Conservation (phyloP, 2,329 filamentous ascomycete species). For the Aspergillus sp. region DNA sequence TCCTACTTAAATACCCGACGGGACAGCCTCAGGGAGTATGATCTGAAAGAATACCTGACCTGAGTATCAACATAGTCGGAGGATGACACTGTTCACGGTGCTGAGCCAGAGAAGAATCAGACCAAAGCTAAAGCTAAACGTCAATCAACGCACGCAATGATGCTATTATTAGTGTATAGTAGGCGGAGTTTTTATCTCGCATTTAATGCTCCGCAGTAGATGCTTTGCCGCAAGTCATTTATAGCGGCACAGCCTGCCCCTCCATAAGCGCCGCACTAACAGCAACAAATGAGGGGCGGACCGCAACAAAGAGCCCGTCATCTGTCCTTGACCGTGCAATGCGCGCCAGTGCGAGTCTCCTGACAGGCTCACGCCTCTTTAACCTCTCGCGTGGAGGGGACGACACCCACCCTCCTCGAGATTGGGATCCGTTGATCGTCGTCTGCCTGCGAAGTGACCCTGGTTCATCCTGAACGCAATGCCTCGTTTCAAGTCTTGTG, state of each 20-base stretch:
- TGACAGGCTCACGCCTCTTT: slow-evolving; percentile 18
- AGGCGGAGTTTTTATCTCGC: neutral
- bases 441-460: slow-evolving; percentile 8
- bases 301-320: neutral
- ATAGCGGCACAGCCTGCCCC: neutral
- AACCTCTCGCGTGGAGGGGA: slow-evolving; percentile 5
- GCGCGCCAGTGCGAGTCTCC: slow-evolving; percentile 16
- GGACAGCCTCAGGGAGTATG: neutral
- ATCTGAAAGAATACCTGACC: neutral
- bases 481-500: slow-evolving; percentile 2
- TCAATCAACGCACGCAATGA: neutral
- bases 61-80: neutral
- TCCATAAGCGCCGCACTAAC: slow-evolving; percentile 14
- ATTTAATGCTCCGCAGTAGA: neutral
- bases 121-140: neutral
- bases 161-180: neutral
- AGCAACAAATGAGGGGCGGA: slow-evolving; percentile 8
- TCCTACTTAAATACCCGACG: too few species aligned
- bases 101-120: too few species aligned
- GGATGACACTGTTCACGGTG: neutral
- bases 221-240: neutral
- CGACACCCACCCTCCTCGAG: slow-evolving; percentile 5
- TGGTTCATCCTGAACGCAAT: slow-evolving; percentile 9
- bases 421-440: slow-evolving; percentile 11
- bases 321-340: slow-evolving; percentile 4